Percentiles rank a stretch among this genome's conserved stretches.
phyloP scores from a whole-genome alignment of 306 rosid genomes.

The Castanospermum australe region DNA sequence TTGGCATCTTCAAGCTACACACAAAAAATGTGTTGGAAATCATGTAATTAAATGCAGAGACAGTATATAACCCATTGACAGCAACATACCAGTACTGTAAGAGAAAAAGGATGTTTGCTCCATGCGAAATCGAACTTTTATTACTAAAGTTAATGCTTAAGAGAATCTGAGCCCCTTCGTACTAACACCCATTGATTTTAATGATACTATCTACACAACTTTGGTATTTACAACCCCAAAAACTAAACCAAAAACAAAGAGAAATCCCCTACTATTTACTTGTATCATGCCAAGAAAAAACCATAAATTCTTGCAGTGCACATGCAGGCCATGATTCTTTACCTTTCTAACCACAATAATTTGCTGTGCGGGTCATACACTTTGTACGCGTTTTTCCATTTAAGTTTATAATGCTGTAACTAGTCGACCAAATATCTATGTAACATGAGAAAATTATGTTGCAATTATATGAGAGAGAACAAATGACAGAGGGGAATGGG shows the following conservation, averaged over 20 bases:
- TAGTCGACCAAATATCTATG: not conserved
- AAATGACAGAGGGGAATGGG: not conserved
- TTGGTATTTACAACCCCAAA: not conserved
- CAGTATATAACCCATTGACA: not conserved
- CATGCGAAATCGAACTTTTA: too few relatives aligned
- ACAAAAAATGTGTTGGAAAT: not conserved
- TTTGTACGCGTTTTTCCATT: not conserved
- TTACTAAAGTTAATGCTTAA: too few relatives aligned
- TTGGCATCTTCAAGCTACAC: not conserved
- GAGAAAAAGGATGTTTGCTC: too few relatives aligned
- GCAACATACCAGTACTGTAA: not conserved
- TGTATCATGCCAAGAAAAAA: constrained; percentile 6
- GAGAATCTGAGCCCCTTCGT: too few relatives aligned
- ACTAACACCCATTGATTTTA: too few relatives aligned
- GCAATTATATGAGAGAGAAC: constrained; percentile 31
- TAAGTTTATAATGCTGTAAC: not conserved
- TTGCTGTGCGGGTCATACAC: not conserved
- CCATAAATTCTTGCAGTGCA: constrained; percentile 10
- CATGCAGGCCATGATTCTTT: not conserved
- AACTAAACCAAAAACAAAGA: not conserved
- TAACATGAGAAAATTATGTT: constrained; percentile 38
- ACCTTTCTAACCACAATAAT: not conserved
- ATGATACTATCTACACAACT: not conserved
- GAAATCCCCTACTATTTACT: not conserved
- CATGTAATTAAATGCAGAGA: not conserved